These are phyloP conservation scores for Emericellopsis atlantica DNA, from an alignment of 2,329 filamentous ascomycete genomes.

Conservation along the genomic window DNA sequence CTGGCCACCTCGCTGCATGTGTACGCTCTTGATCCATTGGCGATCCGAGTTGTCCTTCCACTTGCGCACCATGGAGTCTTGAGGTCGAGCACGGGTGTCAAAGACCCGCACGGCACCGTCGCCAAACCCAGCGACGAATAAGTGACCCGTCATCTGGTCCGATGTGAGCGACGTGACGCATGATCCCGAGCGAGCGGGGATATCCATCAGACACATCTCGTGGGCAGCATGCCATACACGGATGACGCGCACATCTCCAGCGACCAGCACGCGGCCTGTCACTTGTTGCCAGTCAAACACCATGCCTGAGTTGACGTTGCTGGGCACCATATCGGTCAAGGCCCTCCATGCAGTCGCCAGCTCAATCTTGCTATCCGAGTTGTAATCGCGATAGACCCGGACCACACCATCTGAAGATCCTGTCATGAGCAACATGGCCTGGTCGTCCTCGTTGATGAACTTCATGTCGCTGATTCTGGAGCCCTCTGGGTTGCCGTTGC, in stretches of 20 bases:
- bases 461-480: slow-evolving; percentile 90
- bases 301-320: slow-evolving; percentile 86
- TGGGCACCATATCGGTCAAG: slow-evolving; percentile 84
- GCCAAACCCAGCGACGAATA: slow-evolving; percentile 92
- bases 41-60: slow-evolving; percentile 83
- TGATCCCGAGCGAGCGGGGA: slow-evolving; percentile 84
- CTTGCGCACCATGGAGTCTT: slow-evolving; percentile 86
- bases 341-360: slow-evolving; percentile 87
- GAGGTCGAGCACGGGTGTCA: slow-evolving; percentile 72
- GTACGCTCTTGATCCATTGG: slow-evolving; percentile 91
- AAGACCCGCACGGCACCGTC: slow-evolving; percentile 92
- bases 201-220: slow-evolving; percentile 87
- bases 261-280: slow-evolving; percentile 88
- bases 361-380: slow-evolving; percentile 57
- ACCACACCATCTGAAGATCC: slow-evolving; percentile 92
- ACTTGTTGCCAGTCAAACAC: slow-evolving; percentile 99
- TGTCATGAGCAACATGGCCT: slow-evolving; percentile 75
- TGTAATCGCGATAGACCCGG: slow-evolving; percentile 87
- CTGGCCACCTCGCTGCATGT: slow-evolving; percentile 91
- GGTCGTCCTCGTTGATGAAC: slow-evolving; percentile 97
- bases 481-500: slow-evolving; percentile 83
- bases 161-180: slow-evolving; percentile 94
- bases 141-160: slow-evolving; percentile 93
- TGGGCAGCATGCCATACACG: slow-evolving; percentile 91
- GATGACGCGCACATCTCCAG: slow-evolving; percentile 90